A percentile compares a stretch with the other conserved stretches of the same genome.
Evolutionary conservation across 768 basidiomycete genomes (phyloP).

Genomic region (Naganishia randhawae): DNA sequence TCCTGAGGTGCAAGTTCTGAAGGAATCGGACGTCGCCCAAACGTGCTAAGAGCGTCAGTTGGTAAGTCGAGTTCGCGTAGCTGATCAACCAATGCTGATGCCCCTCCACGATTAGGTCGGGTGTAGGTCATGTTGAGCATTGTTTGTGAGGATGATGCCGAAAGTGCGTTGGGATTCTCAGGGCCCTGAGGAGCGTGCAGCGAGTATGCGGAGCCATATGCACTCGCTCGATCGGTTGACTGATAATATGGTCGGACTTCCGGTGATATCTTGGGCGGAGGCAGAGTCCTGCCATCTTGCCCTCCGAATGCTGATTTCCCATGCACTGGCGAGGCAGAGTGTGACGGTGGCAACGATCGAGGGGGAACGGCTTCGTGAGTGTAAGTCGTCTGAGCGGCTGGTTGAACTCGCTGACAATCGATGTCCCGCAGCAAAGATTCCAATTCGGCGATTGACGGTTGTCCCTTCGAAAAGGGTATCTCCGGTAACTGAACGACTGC

Average conservation of each 20-base stretch:
- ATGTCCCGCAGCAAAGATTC: not conserved
- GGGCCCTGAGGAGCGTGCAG: conserved; percentile 32
- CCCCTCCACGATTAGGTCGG: conserved; percentile 21
- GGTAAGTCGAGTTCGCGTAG: conserved; percentile 50
- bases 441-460: conserved; percentile 36
- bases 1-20: not conserved
- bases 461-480: conserved; percentile 45
- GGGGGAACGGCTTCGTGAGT: not conserved
- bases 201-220: conserved; percentile 1
- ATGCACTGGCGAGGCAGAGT: conserved; percentile 34
- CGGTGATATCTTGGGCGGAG: conserved; percentile 25
- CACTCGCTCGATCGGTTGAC: conserved; percentile 6
- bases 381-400: not conserved
- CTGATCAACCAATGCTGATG: conserved; percentile 47
- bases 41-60: conserved; percentile 48
- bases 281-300: conserved; percentile 23
- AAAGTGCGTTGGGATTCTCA: conserved; percentile 23
- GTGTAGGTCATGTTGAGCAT: conserved; percentile 18
- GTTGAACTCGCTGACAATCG: conserved; percentile 19
- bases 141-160: conserved; percentile 27
- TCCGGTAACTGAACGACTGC: conserved; percentile 46
- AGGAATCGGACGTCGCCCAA: conserved; percentile 40
- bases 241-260: conserved; percentile 23
- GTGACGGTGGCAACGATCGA: conserved; percentile 30
- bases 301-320: conserved; percentile 34